Evolutionary conservation across 2,329 filamentous ascomycete genomes (phyloP), one percentile per base, ranked within the genome.

Genomic region (Colletotrichum lupini): DNA sequence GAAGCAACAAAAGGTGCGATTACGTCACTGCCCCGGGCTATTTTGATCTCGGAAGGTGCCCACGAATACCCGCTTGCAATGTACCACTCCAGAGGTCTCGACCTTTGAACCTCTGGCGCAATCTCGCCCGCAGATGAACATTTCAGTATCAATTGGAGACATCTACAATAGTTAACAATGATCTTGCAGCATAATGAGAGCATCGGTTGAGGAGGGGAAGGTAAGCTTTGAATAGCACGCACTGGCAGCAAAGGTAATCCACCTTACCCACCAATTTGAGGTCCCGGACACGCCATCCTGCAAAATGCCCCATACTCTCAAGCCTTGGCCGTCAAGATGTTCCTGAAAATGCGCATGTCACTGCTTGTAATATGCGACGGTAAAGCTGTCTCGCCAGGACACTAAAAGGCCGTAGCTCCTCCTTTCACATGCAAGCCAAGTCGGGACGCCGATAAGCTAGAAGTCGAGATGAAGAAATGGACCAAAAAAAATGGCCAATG

Each of bases 351-450:
- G 24, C 11, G n/a, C 53, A 9, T 12, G 35, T 30, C 37, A 11
- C 30, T 59, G 16, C 35, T 24, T 59, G 26, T 12, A 26, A 24
- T 30, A 55, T 19, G 28, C n/a, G 28, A 28, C 52, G 28, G 12
- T 61, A n/a, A 24, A 16, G 16, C 14, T 65, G 52, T 55, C 8
- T n/a, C 49, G 37, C 42, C 55, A 32, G 6, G 42, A 26, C 61
- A 42, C 42, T 58, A 64, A 8, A n/a, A 7, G n/a, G 32, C 30
- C 32, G 14, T 37, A 35, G 32, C 24, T 56, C 24, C 46, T 61
- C 35, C 35, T 19, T n/a, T 49, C 19, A 32, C 8, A 56, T 61
- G 68, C 57, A 68, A 63, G 68, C 63, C 57, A 68, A 62, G 64
- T 46, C 64, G 49, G 68, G 35, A 68, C 2, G 26, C 26, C n/a